Evolutionary conservation across 2,329 filamentous ascomycete genomes (phyloP), one percentile per base, ranked within the genome.

Genomic region (Clonostachys rhizophaga): DNA sequence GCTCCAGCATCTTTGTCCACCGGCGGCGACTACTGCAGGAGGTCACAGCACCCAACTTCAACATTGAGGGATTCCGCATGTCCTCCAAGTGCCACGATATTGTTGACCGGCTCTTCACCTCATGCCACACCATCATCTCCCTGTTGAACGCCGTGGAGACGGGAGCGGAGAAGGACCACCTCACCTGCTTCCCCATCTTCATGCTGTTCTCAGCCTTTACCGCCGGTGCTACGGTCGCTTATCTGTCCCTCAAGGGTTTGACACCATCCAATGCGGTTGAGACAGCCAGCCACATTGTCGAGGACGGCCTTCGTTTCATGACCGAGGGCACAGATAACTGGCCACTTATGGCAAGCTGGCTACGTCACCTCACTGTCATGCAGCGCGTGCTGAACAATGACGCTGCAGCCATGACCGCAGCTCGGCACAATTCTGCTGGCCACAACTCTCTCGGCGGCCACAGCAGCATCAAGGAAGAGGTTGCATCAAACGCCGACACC

Each of bases 131-230:
- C 59, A 79, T 80, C 50, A 76, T 81, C 43, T 71, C 74, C 6
- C 71, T 81, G 47, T 66, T 83, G 17, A 68, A 72, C 5, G 74
- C 78, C 2, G 72, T 83, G 4, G 79, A 83, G 60, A 62, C 69
- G 11, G 77, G 78, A 10, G 68, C 73, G 2, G 78, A 83, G 45
- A 82, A 82, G 64, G 77, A 82, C 46, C 68, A 70, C 20, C 69
- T 75, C n/a, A 67, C 77, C n/a, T 81, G 75, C 61, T 80, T 82
- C 62, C 79, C 79, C 36, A 78, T 83, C 47, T 80, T 81, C 51
- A 83, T 83, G 79, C 67, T 83, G 12, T 83, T 83, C 59, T 78
- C 79, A 0, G 75, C 78, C 44, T 83, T 83, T 51, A 82, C 78
- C 0, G 77, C 79, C 3, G 78, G 78, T 50, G 79, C 79, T 3